phyloP scores from a whole-genome alignment of 148 eudicot species.

The Rhododendron kiyosumense region DNA sequence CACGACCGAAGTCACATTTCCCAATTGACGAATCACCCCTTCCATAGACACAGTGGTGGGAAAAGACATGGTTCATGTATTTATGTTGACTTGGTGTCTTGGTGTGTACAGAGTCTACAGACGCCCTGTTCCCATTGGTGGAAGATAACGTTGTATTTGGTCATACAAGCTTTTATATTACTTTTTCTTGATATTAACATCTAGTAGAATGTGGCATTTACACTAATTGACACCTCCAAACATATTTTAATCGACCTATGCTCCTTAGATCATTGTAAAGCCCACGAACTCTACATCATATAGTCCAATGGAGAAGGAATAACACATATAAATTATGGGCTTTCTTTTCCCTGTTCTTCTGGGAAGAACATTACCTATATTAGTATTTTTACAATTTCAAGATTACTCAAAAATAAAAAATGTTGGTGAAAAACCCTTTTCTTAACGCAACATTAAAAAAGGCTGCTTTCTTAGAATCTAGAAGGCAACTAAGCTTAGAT shows the following conservation, averaged over 20 bases:
- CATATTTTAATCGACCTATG: background rate
- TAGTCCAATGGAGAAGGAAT: background rate
- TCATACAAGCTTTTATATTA: background rate
- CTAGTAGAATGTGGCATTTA: background rate
- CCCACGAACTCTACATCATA: background rate
- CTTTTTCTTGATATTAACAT: background rate
- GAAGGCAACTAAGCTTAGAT: background rate
- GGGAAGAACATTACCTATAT: background rate
- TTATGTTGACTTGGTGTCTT: background rate
- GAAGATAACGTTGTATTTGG: background rate
- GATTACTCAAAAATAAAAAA: background rate
- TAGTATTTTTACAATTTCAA: background rate
- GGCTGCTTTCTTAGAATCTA: background rate
- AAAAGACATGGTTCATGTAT: background rate
- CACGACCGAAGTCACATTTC: background rate
- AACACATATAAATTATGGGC: background rate
- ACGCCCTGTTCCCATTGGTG: background rate
- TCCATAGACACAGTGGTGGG: background rate
- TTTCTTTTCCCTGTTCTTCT: background rate
- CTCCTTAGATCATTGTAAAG: background rate
- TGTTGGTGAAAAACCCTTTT: background rate
- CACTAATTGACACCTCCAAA: background rate
- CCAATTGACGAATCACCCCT: background rate
- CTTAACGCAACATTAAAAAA: background rate
- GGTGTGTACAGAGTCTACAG: background rate